A percentile compares a stretch with the other conserved stretches of the same genome.
phyloP scores from a whole-genome alignment of 345 rosid genomes.

The Syzygium jambos region DNA sequence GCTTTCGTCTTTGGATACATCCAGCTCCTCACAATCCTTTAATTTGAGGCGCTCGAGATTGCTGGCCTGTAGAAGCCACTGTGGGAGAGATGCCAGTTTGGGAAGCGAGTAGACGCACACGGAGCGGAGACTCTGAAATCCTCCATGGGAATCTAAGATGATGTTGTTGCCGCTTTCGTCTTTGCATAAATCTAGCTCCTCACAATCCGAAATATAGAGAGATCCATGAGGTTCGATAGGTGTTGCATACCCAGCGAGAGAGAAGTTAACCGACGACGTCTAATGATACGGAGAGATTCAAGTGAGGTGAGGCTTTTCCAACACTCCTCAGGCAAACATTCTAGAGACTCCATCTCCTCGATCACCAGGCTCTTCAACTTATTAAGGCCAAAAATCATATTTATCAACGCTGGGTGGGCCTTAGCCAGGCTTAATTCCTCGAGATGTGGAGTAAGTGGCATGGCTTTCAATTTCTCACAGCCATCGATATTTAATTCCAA shows the following conservation, averaged over 20 bases:
- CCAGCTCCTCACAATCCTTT: no score
- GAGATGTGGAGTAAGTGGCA: neutral
- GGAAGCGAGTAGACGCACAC: conserved; percentile 6
- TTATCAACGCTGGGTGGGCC: neutral
- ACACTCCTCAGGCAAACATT: neutral
- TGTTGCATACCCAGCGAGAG: rapidly evolving
- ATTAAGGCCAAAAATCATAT: conserved; percentile 7
- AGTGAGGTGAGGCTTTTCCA: neutral
- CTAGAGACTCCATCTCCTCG: rapidly evolving
- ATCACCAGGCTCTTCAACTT: neutral
- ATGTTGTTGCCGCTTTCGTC: neutral
- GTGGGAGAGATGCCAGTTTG: conserved; percentile 7
- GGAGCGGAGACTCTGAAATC: conserved; percentile 2
- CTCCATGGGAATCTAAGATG: neutral
- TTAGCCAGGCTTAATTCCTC: rapidly evolving
- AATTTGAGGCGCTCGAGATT: neutral
- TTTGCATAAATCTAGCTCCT: neutral
- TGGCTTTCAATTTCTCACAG: neutral
- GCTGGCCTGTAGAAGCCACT: neutral
- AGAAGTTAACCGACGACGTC: neutral
- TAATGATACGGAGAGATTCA: neutral
- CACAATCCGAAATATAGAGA: rapidly evolving
- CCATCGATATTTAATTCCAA: rapidly evolving
- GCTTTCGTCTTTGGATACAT: no score
- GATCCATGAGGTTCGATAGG: neutral